phyloP scores from a whole-genome alignment of 2,329 filamentous ascomycete species.

The Chaetomiaceae sp. region DNA sequence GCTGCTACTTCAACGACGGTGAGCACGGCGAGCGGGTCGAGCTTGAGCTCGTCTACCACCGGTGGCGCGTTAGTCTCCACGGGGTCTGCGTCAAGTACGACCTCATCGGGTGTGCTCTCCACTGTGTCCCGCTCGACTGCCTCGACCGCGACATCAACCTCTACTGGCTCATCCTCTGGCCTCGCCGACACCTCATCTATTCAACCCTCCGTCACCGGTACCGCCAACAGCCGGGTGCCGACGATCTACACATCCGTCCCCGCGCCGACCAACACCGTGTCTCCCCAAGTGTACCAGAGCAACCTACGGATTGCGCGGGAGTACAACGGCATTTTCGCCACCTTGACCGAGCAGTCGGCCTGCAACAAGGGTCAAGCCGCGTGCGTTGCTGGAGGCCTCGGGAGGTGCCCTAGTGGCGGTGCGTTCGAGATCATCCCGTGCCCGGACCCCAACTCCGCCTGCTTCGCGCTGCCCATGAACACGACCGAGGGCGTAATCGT shows the following conservation, averaged over 20 bases:
- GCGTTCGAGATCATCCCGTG: constrained; percentile 39
- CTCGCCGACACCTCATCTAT: constrained; percentile 3
- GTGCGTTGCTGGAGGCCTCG: constrained; percentile 46
- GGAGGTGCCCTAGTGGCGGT: constrained; percentile 37
- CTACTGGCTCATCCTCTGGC: constrained; percentile 3
- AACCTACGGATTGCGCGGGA: constrained; percentile 40
- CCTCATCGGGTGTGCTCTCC: background rate
- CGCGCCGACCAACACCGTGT: constrained; percentile 34
- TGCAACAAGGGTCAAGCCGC: constrained; percentile 44
- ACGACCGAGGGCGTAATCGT: constrained; percentile 42
- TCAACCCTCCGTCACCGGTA: constrained; percentile 31
- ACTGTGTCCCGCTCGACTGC: background rate
- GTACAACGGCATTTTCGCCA: constrained; percentile 44
- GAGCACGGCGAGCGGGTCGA: background rate
- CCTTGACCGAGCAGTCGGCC: constrained; percentile 38
- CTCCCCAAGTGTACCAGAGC: constrained; percentile 35
- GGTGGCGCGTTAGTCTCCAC: background rate
- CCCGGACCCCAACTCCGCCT: constrained; percentile 30
- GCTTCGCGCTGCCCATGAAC: constrained; percentile 50
- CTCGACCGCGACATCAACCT: background rate
- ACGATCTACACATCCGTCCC: constrained; percentile 33
- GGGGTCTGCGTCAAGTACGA: background rate
- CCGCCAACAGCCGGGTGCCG: constrained; percentile 35
- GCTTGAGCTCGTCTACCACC: background rate
- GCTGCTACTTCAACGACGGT: background rate